These are phyloP conservation scores for Darksidea phi DNA, from an alignment of 495 filamentous ascomycete species.

Conservation along the genomic window DNA sequence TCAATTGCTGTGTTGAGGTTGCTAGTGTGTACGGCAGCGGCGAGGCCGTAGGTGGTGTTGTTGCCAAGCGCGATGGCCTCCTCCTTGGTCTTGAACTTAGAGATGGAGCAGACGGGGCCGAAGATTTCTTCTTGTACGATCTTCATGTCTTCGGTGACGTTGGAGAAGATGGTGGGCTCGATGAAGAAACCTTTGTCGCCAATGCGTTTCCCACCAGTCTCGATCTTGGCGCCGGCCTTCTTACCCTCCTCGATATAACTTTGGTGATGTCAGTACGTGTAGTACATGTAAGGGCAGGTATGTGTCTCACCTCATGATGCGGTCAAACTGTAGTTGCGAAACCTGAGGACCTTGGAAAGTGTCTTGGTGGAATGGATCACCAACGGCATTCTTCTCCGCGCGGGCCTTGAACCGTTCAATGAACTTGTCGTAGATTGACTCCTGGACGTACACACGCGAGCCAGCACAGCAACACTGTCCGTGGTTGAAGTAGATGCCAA, in stretches of 20 bases:
- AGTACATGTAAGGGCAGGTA: not conserved
- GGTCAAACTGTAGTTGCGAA: conserved; percentile 90
- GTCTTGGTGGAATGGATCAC: conserved; percentile 80
- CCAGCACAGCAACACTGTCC: conserved; percentile 98
- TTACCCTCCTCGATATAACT: conserved; percentile 89
- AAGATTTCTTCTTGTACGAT: conserved; percentile 99
- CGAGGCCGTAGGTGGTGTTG: conserved; percentile 74
- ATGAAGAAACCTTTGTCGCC: conserved; percentile 95
- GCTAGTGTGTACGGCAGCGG: conserved; percentile 87
- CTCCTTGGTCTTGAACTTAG: conserved; percentile 89
- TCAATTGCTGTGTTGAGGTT: conserved; percentile 92
- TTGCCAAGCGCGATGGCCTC: conserved; percentile 83
- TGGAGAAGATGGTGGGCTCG: conserved; percentile 93
- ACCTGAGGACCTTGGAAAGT: conserved; percentile 99
- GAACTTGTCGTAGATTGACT: conserved; percentile 95
- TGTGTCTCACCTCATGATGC: conserved; percentile 73
- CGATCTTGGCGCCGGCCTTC: conserved; percentile 80
- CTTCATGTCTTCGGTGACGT: conserved; percentile 90
- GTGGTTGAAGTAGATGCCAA: conserved; percentile 98
- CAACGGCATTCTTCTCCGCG: conserved; percentile 77
- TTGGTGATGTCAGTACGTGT: conserved; percentile 8
- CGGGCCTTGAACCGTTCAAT: conserved; percentile 83
- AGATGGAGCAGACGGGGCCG: conserved; percentile 87
- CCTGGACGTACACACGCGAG: conserved; percentile 93
- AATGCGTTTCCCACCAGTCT: conserved; percentile 81